Percentiles rank a stretch among this genome's conserved stretches.
phyloP scores from a whole-genome alignment of 495 filamentous ascomycete species.

The Penicillium simplicissimum region DNA sequence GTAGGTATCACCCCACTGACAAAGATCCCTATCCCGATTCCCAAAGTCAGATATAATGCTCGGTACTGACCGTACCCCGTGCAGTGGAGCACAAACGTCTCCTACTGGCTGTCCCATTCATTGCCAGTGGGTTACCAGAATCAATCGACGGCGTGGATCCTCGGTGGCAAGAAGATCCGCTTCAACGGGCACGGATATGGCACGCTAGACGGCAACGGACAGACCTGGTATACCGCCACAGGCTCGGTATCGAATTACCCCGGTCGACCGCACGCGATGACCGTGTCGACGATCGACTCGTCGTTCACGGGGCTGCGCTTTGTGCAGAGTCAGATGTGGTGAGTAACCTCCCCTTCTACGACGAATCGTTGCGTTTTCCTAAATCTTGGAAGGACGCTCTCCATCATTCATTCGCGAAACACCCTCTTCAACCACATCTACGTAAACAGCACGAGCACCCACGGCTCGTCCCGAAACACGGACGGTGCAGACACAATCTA shows the following conservation, averaged over 20 bases:
- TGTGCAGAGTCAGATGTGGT: conserved; percentile 46
- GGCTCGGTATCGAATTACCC: conserved; percentile 40
- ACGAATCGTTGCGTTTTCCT: too few relatives aligned
- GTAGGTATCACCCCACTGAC: neutral
- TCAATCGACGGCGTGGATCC: conserved; percentile 49
- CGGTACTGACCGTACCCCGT: too few relatives aligned
- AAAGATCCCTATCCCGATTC: too few relatives aligned
- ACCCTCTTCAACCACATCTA: conserved; percentile 42
- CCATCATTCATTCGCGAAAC: conserved; percentile 37
- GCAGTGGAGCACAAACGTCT: conserved; percentile 33
- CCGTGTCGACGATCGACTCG: conserved; percentile 38
- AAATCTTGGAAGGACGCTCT: conserved; percentile 30
- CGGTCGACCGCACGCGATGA: conserved; percentile 44
- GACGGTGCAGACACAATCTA: conserved; percentile 42
- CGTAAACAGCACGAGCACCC: conserved; percentile 39
- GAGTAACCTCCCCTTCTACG: too few relatives aligned
- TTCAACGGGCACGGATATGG: conserved; percentile 39
- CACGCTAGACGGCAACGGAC: conserved; percentile 48
- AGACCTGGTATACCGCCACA: conserved; percentile 44
- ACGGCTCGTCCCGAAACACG: conserved; percentile 35
- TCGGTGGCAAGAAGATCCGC: conserved; percentile 42
- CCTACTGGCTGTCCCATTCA: conserved; percentile 47
- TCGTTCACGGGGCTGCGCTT: conserved; percentile 34
- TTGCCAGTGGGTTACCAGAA: conserved; percentile 47
- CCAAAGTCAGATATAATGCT: too few relatives aligned